Percentiles rank a stretch among this genome's conserved stretches.
Evolutionary conservation across 2,329 filamentous ascomycete genomes (phyloP).

Genomic region (Fusarium sp.): DNA sequence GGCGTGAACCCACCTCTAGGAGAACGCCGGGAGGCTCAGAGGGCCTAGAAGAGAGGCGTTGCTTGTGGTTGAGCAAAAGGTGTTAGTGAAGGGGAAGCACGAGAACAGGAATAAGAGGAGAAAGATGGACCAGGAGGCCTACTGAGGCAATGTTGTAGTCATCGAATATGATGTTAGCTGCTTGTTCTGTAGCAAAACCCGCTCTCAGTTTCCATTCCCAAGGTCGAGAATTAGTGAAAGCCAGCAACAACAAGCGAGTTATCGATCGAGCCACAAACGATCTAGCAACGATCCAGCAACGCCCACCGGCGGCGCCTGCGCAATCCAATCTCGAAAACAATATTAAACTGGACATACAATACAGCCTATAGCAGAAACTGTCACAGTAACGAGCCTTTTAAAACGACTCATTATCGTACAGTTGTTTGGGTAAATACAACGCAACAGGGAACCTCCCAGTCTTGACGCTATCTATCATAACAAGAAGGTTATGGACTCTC

Average conservation of each 20-base stretch:
- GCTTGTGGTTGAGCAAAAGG: slow-evolving; percentile 31
- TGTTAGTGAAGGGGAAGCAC: slow-evolving; percentile 16
- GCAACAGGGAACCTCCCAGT: slow-evolving; percentile 8
- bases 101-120: slow-evolving; percentile 16
- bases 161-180: slow-evolving; percentile 9
- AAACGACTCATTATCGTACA: background rate
- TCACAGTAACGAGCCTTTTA: slow-evolving; percentile 4
- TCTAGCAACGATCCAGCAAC: slow-evolving; percentile 42
- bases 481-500: slow-evolving; percentile 14
- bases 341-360: slow-evolving; percentile 1
- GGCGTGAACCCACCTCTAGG: slow-evolving; percentile 38
- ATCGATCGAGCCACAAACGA: slow-evolving; percentile 38
- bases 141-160: slow-evolving; percentile 3
- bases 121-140: slow-evolving; percentile 24
- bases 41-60: slow-evolving; percentile 44
- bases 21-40: slow-evolving; percentile 47
- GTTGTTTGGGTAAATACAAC: background rate
- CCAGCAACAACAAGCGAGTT: slow-evolving; percentile 30
- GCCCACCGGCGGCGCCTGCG: slow-evolving; percentile 27
- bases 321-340: slow-evolving; percentile 36
- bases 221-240: slow-evolving; percentile 17
- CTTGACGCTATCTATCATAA: slow-evolving; percentile 1
- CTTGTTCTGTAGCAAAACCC: background rate
- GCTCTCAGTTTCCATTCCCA: slow-evolving; percentile 8
- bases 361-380: background rate